Percentiles rank a stretch among this genome's conserved stretches.
Evolutionary conservation across 345 rosid genomes (phyloP).

Genomic region (Zanthoxylum bungeanum): DNA sequence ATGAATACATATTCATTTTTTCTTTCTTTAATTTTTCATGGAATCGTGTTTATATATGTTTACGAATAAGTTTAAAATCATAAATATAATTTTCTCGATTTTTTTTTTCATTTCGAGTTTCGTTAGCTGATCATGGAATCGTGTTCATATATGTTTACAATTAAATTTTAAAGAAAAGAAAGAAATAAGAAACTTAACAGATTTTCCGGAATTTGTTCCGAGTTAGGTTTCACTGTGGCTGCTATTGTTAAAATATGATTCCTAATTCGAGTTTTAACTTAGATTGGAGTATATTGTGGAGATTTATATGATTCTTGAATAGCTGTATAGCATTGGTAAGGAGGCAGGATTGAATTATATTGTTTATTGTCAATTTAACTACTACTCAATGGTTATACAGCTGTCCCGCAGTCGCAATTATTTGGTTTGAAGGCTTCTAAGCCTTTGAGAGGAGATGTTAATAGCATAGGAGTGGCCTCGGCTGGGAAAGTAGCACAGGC

Average conservation of each 20-base stretch:
- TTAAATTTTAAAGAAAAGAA: too few relatives aligned
- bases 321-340: neutral
- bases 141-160: neutral
- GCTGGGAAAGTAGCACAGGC: conserved; percentile 64
- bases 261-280: neutral
- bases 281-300: neutral
- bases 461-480: conserved; percentile 37
- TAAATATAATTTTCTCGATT: neutral
- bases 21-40: neutral
- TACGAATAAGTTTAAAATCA: too few relatives aligned
- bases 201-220: neutral
- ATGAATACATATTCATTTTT: too few relatives aligned
- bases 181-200: neutral
- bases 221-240: neutral
- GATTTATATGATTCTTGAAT: neutral
- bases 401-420: conserved; percentile 49
- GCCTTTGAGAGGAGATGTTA: conserved; percentile 44
- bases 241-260: neutral
- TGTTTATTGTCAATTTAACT: neutral
- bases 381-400: conserved; percentile 31
- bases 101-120: neutral
- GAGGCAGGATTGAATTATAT: neutral
- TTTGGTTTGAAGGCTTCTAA: conserved; percentile 45
- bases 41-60: neutral
- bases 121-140: neutral